Conservation (phyloP, 352 stramenopile genomes). For the Phytophthora fragariaefolia region DNA sequence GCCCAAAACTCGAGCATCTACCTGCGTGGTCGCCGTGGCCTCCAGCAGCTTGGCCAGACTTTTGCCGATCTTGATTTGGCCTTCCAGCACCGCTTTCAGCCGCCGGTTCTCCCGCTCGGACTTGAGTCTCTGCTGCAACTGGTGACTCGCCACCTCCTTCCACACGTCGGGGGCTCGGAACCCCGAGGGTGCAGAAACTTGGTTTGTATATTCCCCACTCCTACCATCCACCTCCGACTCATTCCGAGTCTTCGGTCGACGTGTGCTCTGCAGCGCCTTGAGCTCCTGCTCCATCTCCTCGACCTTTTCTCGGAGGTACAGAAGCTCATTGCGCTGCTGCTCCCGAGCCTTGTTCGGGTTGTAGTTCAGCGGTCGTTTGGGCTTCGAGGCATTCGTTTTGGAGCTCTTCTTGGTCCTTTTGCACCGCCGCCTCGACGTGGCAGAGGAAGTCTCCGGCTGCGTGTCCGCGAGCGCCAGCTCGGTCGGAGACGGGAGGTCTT, state of each 20-base stretch:
- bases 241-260: background rate
- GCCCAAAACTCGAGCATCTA: background rate
- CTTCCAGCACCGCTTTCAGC: slow-evolving; percentile 51
- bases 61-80: slow-evolving; percentile 67
- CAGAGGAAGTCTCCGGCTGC: background rate
- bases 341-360: slow-evolving; percentile 50
- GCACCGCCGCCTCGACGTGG: background rate
- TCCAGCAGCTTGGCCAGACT: slow-evolving; percentile 55
- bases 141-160: slow-evolving; percentile 50
- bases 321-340: slow-evolving; percentile 45
- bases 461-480: slow-evolving; percentile 21
- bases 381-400: background rate
- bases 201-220: background rate
- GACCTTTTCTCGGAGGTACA: slow-evolving; percentile 54
- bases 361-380: slow-evolving; percentile 37
- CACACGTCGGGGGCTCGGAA: slow-evolving; percentile 35
- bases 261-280: slow-evolving; percentile 30
- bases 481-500: slow-evolving; percentile 19
- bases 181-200: background rate
- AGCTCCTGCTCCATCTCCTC: slow-evolving; percentile 51
- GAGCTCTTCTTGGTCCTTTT: slow-evolving; percentile 14
- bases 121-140: slow-evolving; percentile 52
- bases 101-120: slow-evolving; percentile 63
- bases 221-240: background rate
- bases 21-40: slow-evolving; percentile 34